Conservation (phyloP, 176 grass and related monocot species). For the Phragmites australis region DNA sequence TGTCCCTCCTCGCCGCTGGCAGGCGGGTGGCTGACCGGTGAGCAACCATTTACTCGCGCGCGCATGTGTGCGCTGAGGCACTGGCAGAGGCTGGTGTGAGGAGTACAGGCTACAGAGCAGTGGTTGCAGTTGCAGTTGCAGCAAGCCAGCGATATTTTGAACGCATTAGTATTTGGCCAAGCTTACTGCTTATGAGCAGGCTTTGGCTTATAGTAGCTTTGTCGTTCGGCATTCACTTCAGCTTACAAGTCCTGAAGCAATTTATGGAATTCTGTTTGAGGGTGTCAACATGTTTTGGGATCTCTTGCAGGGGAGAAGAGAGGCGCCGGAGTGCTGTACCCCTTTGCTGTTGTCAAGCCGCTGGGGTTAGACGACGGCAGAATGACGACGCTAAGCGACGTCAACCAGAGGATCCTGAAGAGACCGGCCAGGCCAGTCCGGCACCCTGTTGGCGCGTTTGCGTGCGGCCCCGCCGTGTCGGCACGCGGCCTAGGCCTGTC, state of each 20-base stretch:
- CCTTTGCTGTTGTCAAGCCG: slow-evolving; percentile 78
- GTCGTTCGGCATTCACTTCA: background rate
- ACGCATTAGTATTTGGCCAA: background rate
- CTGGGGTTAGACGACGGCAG: slow-evolving; percentile 58
- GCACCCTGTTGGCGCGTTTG: slow-evolving; percentile 77
- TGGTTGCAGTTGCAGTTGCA: background rate
- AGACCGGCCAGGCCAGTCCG: slow-evolving; percentile 65
- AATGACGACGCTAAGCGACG: slow-evolving; percentile 65
- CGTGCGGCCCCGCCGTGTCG: slow-evolving; percentile 47
- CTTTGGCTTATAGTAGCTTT: background rate
- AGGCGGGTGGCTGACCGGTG: slow-evolving; percentile 41
- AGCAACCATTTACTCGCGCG: slow-evolving; percentile 38
- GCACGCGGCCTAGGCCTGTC: slow-evolving; percentile 51
- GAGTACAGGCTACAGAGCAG: background rate
- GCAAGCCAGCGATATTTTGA: background rate
- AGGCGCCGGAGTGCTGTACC: slow-evolving; percentile 47
- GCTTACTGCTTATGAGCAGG: background rate
- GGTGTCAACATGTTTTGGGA: background rate
- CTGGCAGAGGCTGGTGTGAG: background rate
- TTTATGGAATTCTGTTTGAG: background rate
- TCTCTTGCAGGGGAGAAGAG: slow-evolving; percentile 37
- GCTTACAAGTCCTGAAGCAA: background rate
- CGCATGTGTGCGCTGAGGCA: slow-evolving; percentile 44
- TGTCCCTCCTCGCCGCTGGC: slow-evolving; percentile 14
- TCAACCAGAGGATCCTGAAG: slow-evolving; percentile 72